Base-by-base conservation (phyloP, 2,329 filamentous ascomycete genomes). In the Ophiobolus disseminans region DNA sequence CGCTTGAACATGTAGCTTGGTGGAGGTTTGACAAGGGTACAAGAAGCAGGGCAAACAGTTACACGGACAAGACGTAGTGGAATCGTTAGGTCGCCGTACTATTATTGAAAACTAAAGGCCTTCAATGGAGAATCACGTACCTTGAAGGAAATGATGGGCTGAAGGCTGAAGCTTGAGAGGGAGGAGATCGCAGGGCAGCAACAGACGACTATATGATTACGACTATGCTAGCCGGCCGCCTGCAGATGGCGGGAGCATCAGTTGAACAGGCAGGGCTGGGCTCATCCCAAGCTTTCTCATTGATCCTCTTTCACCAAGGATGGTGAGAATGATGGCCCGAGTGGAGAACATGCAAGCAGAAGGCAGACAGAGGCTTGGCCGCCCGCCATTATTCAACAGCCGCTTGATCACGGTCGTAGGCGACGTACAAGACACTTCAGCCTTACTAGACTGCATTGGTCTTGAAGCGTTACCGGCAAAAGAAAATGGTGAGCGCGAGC, bases 101-200 rank as follows among this genome's bases (percentile, higher is more conserved):
- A n/a, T n/a, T n/a, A n/a, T n/a, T n/a, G n/a, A n/a, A 31, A 3
- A 25, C 4, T 23, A 5, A 17, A 22, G 7, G 14, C 11, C 10
- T 19, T 17, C 14, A 19, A 13, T 28, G 13, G 22, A 23, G 21
- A 34, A 14, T 47, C 34, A 66, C 64, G 46, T 61, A 70, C 69
- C 68, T 70, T 56, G 50, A 50, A 56, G 48, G 56, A 61, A 46
- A 66, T 58, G 55, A 66, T 57, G 54, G 57, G 50, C 53, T 62
- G 58, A 49, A 50, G 43, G 51, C 53, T 55, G 56, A 46, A 53
- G 57, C 55, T 62, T 55, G 56, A 55, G 31, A 47, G 47, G 52
- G 32, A 40, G 50, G 43, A 53, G 49, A 40, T 48, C 26, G 50
- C 34, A 45, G 37, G 49, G 58, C 52, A 59, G 61, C 55, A 57